A percentile compares a stretch with the other conserved stretches of the same genome.
Conservation (phyloP, 2,329 filamentous ascomycete species). For the Cylindrodendrum hubeiense region DNA sequence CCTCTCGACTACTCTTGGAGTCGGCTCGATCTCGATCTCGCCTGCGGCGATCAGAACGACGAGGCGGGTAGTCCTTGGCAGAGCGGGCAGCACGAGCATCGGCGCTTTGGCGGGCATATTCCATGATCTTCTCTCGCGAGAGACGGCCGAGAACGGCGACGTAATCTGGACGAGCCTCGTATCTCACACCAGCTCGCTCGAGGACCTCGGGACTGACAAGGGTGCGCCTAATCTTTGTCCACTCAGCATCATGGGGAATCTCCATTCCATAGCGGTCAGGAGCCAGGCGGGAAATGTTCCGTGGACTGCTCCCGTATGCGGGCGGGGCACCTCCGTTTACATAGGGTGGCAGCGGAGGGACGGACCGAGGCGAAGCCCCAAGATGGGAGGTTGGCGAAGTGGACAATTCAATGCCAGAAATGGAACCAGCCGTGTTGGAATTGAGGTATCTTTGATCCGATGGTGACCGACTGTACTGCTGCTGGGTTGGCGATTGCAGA, state of each 20-base stretch:
- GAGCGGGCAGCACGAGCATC: conserved; percentile 59
- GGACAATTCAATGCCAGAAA: conserved; percentile 47
- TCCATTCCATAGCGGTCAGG: conserved; percentile 69
- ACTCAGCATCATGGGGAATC: conserved; percentile 68
- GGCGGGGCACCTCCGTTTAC: conserved; percentile 43
- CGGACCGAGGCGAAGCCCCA: conserved; percentile 56
- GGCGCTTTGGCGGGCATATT: conserved; percentile 62
- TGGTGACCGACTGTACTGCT: conserved; percentile 53
- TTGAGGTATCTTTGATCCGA: conserved; percentile 49
- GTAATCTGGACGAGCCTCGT: conserved; percentile 71
- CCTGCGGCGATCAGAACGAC: conserved; percentile 22
- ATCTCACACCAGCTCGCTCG: conserved; percentile 66
- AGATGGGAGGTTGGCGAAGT: conserved; percentile 48
- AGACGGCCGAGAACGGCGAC: conserved; percentile 72
- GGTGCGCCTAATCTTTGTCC: conserved; percentile 69
- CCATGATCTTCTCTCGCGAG: conserved; percentile 62
- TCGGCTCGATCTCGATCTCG: conserved; percentile 39
- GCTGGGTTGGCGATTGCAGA: conserved; percentile 47
- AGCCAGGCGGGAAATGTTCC: conserved; percentile 55
- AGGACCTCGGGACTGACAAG: conserved; percentile 71
- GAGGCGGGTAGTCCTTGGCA: conserved; percentile 19
- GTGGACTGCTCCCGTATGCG: conserved; percentile 50
- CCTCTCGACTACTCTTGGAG: conserved; percentile 51
- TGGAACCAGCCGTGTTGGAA: conserved; percentile 47
- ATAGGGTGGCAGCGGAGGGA: conserved; percentile 50